Base-by-base conservation (phyloP, 2,329 filamentous ascomycete genomes). In the Periconia sp. region DNA sequence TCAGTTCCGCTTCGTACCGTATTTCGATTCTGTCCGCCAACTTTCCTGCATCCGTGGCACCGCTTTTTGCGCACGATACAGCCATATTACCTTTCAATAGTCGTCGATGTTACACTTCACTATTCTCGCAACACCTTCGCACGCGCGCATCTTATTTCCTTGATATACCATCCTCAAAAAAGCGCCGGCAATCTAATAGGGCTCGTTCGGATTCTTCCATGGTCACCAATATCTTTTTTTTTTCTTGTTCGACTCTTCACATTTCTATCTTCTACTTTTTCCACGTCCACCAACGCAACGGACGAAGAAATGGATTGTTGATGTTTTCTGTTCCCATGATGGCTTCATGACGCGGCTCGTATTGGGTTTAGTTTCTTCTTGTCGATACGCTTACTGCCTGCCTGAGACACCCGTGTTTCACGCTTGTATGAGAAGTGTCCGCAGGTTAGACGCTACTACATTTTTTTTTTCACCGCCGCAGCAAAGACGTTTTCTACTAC, bases 161-260 rank as follows among this genome's bases (percentile, higher is more conserved):
- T 47, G 49, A 19, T 54, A 59, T 54, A 57, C 47, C 53, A 55
- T 47, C 35, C 47, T 45, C 27, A 41, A 50, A 62, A 57, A 62
- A 57, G 59, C 59, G 59, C 59, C 55, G 57, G 57, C 59, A 62
- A 61, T 49, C 45, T 62, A 62, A 62, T 62, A 59, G 56, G 58
- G 58, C 51, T 55, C 49, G 53, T 50, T 49, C 54, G 52, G 56
- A 59, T 58, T 57, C 42, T 45, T 45, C 51, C 37, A 27, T 41
- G 45, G 42, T 53, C 45, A 41, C 46, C 51, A 46, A 30, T 41
- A 42, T 27, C 40, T 50, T 54, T 18, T 20, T 45, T 44, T 13
- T 18, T 45, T 50, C 37, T 44, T 40, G 41, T 45, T 50, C 42
- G 37, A 40, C 44, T 13, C 27, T 48, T 52, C 33, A n/a, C 15